Evolutionary conservation across 1,284 basidiomycete genomes (phyloP), one percentile per base, ranked within the genome.

Genomic region (Megacollybia platyphylla): DNA sequence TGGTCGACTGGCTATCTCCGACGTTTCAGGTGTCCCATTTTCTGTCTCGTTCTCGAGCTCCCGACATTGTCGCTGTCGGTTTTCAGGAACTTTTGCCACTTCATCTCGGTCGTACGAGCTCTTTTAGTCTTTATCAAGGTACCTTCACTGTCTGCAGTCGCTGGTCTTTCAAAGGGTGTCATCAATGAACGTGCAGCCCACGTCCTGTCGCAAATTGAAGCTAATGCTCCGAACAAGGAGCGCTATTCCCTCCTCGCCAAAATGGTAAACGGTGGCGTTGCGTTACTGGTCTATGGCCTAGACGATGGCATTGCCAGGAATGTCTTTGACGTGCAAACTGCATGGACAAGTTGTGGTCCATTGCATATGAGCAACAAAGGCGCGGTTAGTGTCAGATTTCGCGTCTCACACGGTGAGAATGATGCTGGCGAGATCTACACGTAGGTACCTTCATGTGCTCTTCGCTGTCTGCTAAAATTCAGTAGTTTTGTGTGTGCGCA

Each of bases 351-450:
- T 1, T 78, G 71, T 51, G 86, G 87, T 2, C 81, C 79, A 11
- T 66, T 59, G 13, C 86, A 72, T 49, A 87, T 97, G 86, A 90
- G 90, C 8, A 97, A 97, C 65, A 98, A 98, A 62, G 91, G 90
- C 20, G 93, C 88, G 0, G 91, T 96, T 2, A 93, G 87, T 11
- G 71, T 91, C 30, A 73, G 93, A 38, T 81, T 97, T 57, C 79
- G 85, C 35, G 67, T 94, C 18, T 61, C 69, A 20, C 67, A 62
- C 7, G 62, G 66, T 24, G 68, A 74, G 27, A 76, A 71, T 5
- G 63, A 66, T 37, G 52, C 67, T 42, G 86, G 87, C 29, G 83
- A 93, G 57, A 74, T 73, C 1, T 84, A 80, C 63, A 92, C 89
- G 87, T 90, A 62, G 59, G 85, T 73, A 44, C 41, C 42, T 18